A percentile compares a stretch with the other conserved stretches of the same genome.
Conservation (phyloP, 2,329 filamentous ascomycete species). For the Calonectria montana region DNA sequence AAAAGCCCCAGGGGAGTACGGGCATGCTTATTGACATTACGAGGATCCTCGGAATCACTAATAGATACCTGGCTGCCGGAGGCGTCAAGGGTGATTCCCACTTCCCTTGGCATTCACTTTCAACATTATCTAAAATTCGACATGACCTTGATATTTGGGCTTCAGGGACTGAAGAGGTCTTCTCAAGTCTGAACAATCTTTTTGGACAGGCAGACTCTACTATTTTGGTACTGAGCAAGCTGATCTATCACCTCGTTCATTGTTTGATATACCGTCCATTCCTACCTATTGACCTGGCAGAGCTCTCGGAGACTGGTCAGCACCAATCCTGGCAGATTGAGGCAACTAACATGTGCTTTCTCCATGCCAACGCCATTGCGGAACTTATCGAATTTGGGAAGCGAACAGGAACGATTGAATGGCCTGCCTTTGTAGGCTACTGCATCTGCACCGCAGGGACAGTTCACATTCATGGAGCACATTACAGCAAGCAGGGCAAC, state of each 20-base stretch:
- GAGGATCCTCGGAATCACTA: slow-evolving; percentile 84
- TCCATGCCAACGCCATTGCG: slow-evolving; percentile 88
- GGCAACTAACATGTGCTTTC: slow-evolving; percentile 86
- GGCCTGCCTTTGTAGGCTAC: slow-evolving; percentile 88
- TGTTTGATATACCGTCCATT: slow-evolving; percentile 90
- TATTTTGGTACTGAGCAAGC: slow-evolving; percentile 82
- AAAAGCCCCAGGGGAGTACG: slow-evolving; percentile 78
- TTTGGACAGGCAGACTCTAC: slow-evolving; percentile 85
- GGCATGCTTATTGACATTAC: slow-evolving; percentile 88
- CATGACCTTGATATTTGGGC: slow-evolving; percentile 90
- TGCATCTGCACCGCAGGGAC: slow-evolving; percentile 89
- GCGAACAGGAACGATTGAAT: slow-evolving; percentile 80
- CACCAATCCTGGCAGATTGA: slow-evolving; percentile 95
- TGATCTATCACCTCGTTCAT: slow-evolving; percentile 88
- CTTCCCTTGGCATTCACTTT: slow-evolving; percentile 90
- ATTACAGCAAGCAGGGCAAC: slow-evolving; percentile 71
- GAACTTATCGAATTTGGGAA: slow-evolving; percentile 85
- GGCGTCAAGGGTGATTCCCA: slow-evolving; percentile 91
- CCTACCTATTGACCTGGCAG: slow-evolving; percentile 83
- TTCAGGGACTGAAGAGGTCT: slow-evolving; percentile 81
- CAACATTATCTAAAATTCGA: slow-evolving; percentile 86
- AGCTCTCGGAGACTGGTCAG: slow-evolving; percentile 82
- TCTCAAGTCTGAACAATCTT: slow-evolving; percentile 78
- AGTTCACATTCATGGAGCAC: slow-evolving; percentile 86
- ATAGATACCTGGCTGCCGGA: slow-evolving; percentile 84